Conservation (phyloP, 2,329 filamentous ascomycete genomes). For the Dendrostoma leiphaemia region DNA sequence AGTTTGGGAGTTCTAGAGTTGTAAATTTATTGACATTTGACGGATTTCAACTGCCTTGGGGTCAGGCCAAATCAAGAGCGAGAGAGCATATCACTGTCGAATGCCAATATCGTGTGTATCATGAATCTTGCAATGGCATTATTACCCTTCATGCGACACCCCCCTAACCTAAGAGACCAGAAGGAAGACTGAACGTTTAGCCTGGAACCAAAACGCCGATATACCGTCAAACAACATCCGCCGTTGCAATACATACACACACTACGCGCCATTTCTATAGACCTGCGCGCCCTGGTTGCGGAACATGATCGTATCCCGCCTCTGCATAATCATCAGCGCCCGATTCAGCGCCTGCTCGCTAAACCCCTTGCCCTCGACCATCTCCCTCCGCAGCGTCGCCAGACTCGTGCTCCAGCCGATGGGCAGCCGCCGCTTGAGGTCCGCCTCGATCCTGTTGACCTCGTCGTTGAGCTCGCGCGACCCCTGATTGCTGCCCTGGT, state of each 20-base stretch:
- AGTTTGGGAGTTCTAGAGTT: too few species aligned
- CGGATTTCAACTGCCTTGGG: neutral
- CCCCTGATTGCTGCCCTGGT: conserved; percentile 79
- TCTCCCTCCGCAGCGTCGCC: conserved; percentile 80
- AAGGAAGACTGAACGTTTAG: neutral
- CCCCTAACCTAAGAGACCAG: neutral
- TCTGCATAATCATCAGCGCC: conserved; percentile 80
- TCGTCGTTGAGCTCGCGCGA: conserved; percentile 91
- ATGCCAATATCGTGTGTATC: neutral
- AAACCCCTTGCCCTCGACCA: conserved; percentile 89
- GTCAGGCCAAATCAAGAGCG: too few species aligned
- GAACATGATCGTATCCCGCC: conserved; percentile 83
- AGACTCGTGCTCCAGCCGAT: conserved; percentile 95
- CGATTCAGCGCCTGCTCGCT: conserved; percentile 82
- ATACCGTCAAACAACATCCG: neutral
- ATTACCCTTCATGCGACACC: neutral
- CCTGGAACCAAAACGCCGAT: conserved; percentile 13
- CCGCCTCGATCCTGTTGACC: conserved; percentile 80
- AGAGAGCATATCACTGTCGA: neutral
- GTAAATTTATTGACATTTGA: neutral
- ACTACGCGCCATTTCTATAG: conserved; percentile 67
- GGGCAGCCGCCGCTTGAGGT: conserved; percentile 81
- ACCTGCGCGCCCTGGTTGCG: conserved; percentile 74
- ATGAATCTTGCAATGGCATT: neutral
- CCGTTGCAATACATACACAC: neutral